Conservation (phyloP, 2,329 filamentous ascomycete species). For the Fusarium coffeatum region DNA sequence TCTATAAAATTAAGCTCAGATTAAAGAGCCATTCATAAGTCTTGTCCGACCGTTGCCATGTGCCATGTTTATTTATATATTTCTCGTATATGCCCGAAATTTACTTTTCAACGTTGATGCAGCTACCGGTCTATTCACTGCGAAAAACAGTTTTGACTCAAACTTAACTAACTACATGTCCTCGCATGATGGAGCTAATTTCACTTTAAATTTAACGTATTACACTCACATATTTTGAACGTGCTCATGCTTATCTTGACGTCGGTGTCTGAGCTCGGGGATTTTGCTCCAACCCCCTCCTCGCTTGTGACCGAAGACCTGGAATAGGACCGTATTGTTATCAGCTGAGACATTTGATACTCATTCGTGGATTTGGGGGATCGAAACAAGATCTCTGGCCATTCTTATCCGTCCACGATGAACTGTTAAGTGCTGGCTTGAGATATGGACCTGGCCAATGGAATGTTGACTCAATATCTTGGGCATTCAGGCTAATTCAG, state of each 20-base stretch:
- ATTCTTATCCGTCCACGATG: slow-evolving; percentile 10
- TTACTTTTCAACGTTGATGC: slow-evolving; percentile 1
- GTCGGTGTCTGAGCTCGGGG: background rate
- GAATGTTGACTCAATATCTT: slow-evolving; percentile 1
- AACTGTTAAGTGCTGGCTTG: slow-evolving; percentile 19
- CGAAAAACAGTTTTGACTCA: background rate
- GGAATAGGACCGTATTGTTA: slow-evolving; percentile 2
- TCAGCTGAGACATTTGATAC: slow-evolving; percentile 6
- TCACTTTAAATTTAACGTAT: background rate
- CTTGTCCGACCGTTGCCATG: background rate
- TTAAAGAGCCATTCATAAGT: background rate
- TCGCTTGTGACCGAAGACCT: background rate
- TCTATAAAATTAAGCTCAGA: background rate
- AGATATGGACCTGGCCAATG: slow-evolving; percentile 8
- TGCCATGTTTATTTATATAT: background rate
- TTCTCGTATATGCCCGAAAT: background rate
- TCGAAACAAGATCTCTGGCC: background rate
- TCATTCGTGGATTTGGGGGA: background rate
- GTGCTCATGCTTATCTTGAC: slow-evolving; percentile 24
- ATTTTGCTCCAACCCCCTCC: background rate
- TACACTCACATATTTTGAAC: background rate
- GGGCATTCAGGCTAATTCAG: slow-evolving; percentile 7
- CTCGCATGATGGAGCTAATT: slow-evolving; percentile 4
- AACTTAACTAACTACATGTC: background rate
- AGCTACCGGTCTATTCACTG: slow-evolving; percentile 3